Conservation (phyloP, 805 yeast genomes). For the Ogataea chonburiensis region DNA sequence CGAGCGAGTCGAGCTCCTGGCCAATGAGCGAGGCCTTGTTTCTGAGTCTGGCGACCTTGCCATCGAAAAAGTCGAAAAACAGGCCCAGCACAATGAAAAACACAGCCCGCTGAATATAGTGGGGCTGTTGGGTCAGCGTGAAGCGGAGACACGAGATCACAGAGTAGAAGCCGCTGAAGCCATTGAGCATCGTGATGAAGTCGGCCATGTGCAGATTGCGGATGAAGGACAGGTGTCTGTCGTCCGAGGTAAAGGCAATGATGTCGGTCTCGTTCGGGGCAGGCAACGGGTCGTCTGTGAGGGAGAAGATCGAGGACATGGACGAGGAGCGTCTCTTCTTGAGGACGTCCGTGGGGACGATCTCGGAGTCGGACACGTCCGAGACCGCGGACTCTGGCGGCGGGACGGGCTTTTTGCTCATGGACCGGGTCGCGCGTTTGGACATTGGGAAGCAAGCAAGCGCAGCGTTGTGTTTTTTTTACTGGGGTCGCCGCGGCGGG, state of each 20-base stretch:
- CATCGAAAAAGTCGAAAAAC: conserved; percentile 95
- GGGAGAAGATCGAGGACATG: conserved; percentile 47
- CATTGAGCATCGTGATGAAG: conserved; percentile 90
- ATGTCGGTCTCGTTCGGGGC: conserved; percentile 78
- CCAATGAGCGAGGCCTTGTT: conserved; percentile 92
- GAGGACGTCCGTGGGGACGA: conserved; percentile 11
- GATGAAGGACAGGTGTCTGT: conserved; percentile 81
- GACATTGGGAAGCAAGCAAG: too few relatives aligned
- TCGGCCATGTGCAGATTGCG: conserved; percentile 93
- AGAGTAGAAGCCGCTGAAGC: conserved; percentile 90
- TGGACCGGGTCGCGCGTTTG: conserved; percentile 12
- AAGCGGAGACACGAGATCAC: conserved; percentile 83
- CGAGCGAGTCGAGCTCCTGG: conserved; percentile 94
- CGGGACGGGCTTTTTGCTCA: conserved; percentile 5
- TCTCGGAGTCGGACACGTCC: conserved; percentile 25
- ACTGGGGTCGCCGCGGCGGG: too few relatives aligned
- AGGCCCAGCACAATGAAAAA: conserved; percentile 84
- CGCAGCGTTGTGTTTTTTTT: too few relatives aligned
- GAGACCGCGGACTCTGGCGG: conserved; percentile 24
- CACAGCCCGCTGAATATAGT: conserved; percentile 83
- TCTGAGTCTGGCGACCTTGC: conserved; percentile 93
- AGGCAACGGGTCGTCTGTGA: conserved; percentile 58
- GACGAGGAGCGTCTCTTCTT: conserved; percentile 34
- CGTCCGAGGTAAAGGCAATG: conserved; percentile 75
- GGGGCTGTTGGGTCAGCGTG: conserved; percentile 64